Evolutionary conservation across 208 protist species (phyloP), one percentile per base, ranked within the genome.

Genomic region (Trichomonas gallinae): DNA sequence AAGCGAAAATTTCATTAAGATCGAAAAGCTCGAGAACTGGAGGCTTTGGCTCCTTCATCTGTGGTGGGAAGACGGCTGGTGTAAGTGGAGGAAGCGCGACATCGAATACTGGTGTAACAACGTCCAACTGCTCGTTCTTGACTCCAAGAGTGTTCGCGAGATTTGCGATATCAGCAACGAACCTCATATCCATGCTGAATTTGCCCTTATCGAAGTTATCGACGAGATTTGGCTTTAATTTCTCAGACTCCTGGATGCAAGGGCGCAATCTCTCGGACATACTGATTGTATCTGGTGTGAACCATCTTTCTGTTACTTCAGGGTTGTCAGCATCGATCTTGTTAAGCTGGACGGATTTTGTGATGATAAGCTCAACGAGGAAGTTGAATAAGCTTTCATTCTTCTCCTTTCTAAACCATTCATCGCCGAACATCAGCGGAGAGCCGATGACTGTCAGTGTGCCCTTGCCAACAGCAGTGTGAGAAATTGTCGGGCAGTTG

Each of bases 241-340:
- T 93, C 45, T 93, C 87, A 17, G 40, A 48, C 38, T 93, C 87
- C 46, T 93, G 87, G 15, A 93, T 93, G 87, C 87, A 93, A 51
- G 26, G 13, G 6, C 40, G 8, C 3, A 93, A 36, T 48, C n/a
- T 48, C 46, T 93, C 87, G 46, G 40, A 48, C 87, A 93, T 93
- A 23, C 44, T 51, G n/a, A 26, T 26, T 48, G 44, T 44, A 21
- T 93, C 87, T 34, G 87, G 87, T 34, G 87, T 93, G 31, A 48
- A 93, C 40, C 44, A 93, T n/a, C 87, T 34, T 15, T 93, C 87
- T 38, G 87, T 93, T 4, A 93, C 45, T 51, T 93, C 87, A 10
- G 87, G 87, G 44, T 93, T 42, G 13, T 93, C 87, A 8, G 87
- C 87, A 51, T 93, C 87, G 46, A 93, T 93, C 44, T 51, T 48